Evolutionary conservation across 306 rosid species (phyloP).

Genomic region (apple (Malus domestica)): ASM211411v1 NC_041795.1:4856501-4857000

Average conservation of each 20-base stretch:
- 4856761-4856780: not conserved
- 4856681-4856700: conserved; percentile 68
- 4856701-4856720: conserved; percentile 99
- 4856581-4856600: not conserved
- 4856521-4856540: conserved; percentile 36
- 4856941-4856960: conserved; percentile 68
- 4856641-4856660: conserved; percentile 52
- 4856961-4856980: conserved; percentile 70
- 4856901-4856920: conserved; percentile 69
- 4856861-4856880: not conserved
- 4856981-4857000: conserved; percentile 49
- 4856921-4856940: conserved; percentile 71
- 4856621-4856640: conserved; percentile 81
- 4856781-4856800: not conserved
- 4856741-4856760: conserved; percentile 94
- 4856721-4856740: conserved; percentile 77
- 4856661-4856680: conserved; percentile 68
- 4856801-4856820: not conserved
- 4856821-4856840: not conserved
- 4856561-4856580: too few species aligned
- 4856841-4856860: not conserved
- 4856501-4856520: conserved; percentile 83
- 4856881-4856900: conserved; percentile 59
- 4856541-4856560: too few species aligned
- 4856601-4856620: conserved; percentile 30